A percentile compares a stretch with the other conserved stretches of the same genome.
phyloP scores from a whole-genome alignment of 257 asterid genomes.

The Fraxinus anomala region DNA sequence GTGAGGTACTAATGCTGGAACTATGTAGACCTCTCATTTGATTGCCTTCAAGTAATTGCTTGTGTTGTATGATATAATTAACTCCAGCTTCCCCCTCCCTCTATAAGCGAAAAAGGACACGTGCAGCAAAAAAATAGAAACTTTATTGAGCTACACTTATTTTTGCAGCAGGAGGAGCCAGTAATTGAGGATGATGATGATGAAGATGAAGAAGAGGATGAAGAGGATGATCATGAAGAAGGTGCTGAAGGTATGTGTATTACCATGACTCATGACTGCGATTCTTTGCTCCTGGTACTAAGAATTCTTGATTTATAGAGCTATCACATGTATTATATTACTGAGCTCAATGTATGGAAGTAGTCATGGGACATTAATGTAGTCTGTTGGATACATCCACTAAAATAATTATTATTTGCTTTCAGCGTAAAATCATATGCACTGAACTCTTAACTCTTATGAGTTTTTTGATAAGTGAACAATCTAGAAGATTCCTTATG shows the following conservation, averaged over 20 bases:
- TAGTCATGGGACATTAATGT: neutral
- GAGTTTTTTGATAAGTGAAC: neutral
- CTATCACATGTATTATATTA: neutral
- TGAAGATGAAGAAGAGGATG: constrained; percentile 53
- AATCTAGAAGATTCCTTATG: neutral
- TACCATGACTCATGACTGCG: neutral
- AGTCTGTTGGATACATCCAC: neutral
- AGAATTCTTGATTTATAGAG: neutral
- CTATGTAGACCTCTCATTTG: neutral
- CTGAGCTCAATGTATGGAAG: neutral
- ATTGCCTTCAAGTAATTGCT: neutral
- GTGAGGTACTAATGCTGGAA: neutral
- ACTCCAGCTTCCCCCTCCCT: neutral
- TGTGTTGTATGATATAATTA: neutral
- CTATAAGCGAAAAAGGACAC: neutral
- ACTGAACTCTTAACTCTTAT: neutral
- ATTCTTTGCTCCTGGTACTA: neutral
- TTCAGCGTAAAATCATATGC: neutral
- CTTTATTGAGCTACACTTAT: neutral
- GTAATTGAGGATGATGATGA: constrained; percentile 60
- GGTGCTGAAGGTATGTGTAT: constrained; percentile 52
- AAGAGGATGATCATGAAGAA: constrained; percentile 59
- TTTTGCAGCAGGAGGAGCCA: constrained; percentile 56
- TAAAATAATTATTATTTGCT: neutral
- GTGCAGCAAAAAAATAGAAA: neutral